Evolutionary conservation across 2,329 filamentous ascomycete species (phyloP).

Genomic region (Ophiostoma tasmaniense): DNA sequence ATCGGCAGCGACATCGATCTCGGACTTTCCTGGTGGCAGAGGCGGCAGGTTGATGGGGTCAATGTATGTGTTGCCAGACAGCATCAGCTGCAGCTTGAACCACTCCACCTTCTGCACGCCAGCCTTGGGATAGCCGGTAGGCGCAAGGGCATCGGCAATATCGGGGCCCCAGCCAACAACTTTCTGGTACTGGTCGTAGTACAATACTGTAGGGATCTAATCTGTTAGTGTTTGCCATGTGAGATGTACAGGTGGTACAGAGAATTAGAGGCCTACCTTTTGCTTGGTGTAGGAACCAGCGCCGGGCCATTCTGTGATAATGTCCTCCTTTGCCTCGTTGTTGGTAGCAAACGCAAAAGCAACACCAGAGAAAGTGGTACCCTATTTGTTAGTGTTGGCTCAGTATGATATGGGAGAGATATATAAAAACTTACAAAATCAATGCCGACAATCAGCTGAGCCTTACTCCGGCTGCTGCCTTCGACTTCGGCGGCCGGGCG

Average conservation of each 20-base stretch:
- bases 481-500: constrained; percentile 62
- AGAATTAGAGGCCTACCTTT: constrained; percentile 54
- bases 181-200: constrained; percentile 99
- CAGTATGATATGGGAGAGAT: too few relatives aligned
- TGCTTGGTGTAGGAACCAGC: constrained; percentile 97
- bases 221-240: not conserved
- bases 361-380: constrained; percentile 95
- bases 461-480: constrained; percentile 81
- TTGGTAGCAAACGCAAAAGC: constrained; percentile 96
- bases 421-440: constrained; percentile 67
- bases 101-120: constrained; percentile 98
- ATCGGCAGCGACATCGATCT: constrained; percentile 98
- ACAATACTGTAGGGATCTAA: constrained; percentile 96
- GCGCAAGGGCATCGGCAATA: constrained; percentile 91
- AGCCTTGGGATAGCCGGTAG: constrained; percentile 93
- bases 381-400: constrained; percentile 39
- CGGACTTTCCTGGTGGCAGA: constrained; percentile 92
- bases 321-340: constrained; percentile 95
- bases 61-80: constrained; percentile 97
- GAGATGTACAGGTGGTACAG: too few relatives aligned
- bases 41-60: constrained; percentile 98
- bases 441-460: constrained; percentile 96
- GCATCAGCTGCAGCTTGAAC: constrained; percentile 99
- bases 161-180: constrained; percentile 99
- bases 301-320: constrained; percentile 98